Conservation (phyloP, 2,329 filamentous ascomycete species). For the Penicillium sp. region DNA sequence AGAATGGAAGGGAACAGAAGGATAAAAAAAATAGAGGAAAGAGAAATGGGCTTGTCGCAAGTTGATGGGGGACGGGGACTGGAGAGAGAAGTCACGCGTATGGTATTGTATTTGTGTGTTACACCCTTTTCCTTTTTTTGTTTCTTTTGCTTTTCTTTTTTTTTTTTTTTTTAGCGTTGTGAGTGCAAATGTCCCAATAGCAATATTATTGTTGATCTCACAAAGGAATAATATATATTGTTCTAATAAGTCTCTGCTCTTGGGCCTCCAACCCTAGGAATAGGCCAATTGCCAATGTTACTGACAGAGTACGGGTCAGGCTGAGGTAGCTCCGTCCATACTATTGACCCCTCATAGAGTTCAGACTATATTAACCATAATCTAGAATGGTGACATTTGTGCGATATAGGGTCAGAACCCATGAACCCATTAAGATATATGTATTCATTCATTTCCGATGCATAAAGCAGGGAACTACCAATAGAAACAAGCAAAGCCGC, state of each 20-base stretch:
- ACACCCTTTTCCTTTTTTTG: background rate
- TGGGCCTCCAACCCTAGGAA: background rate
- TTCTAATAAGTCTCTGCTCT: background rate
- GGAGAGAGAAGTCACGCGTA: slow-evolving; percentile 10
- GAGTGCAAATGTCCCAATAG: background rate
- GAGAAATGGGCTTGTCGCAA: slow-evolving; percentile 7
- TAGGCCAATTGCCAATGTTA: slow-evolving; percentile 1
- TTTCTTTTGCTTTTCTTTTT: too few species aligned
- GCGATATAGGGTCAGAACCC: slow-evolving; percentile 3
- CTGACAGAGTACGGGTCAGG: slow-evolving; percentile 3
- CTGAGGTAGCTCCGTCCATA: slow-evolving; percentile 5
- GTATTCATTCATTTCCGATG: background rate
- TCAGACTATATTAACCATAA: background rate
- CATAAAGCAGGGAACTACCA: slow-evolving; percentile 1
- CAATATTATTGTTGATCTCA: background rate
- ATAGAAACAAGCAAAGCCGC: slow-evolving; percentile 1
- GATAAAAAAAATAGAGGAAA: slow-evolving; percentile 8
- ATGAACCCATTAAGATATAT: background rate
- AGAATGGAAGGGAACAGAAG: slow-evolving; percentile 3
- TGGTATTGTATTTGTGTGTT: slow-evolving; percentile 10
- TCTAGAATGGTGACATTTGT: background rate
- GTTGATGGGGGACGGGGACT: slow-evolving; percentile 1
- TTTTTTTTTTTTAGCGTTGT: background rate
- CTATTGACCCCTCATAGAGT: slow-evolving; percentile 3
- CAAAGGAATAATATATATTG: background rate